These are phyloP conservation scores for Vitis hybrid DNA, from an alignment of 177 flowering plant species.

Conservation along the genomic window DNA sequence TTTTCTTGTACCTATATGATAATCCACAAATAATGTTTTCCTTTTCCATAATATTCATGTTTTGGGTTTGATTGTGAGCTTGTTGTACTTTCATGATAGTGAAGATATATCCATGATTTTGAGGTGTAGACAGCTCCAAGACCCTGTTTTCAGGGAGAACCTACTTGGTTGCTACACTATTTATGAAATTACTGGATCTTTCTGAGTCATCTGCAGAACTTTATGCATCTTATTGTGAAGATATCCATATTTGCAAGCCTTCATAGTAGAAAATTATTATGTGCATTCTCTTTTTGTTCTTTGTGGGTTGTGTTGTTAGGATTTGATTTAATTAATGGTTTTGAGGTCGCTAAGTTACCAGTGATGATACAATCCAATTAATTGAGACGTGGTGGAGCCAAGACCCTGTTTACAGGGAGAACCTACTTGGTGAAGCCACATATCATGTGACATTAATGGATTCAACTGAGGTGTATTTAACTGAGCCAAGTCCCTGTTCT, in stretches of 20 bases:
- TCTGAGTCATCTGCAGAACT: not conserved
- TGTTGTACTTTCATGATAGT: constrained; percentile 6
- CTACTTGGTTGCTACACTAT: constrained; percentile 15
- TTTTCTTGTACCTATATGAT: too few relatives aligned
- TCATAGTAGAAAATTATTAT: not conserved
- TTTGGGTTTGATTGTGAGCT: too few relatives aligned
- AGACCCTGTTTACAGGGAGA: constrained; percentile 41
- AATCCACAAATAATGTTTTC: too few relatives aligned
- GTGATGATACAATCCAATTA: constrained; percentile 28
- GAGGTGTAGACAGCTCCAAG: constrained; percentile 22
- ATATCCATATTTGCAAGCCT: not conserved
- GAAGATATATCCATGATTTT: constrained; percentile 11
- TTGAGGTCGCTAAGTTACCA: constrained; percentile 6
- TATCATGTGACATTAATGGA: constrained; percentile 47
- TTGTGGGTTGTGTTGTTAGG: not conserved
- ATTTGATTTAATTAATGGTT: not conserved
- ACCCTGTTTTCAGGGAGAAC: constrained; percentile 29
- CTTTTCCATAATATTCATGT: too few relatives aligned
- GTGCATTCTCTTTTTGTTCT: not conserved
- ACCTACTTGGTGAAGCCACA: constrained; percentile 53
- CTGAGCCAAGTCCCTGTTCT: too few relatives aligned
- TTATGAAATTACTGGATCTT: constrained; percentile 13
- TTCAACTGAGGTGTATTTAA: constrained; percentile 33
- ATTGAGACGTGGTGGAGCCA: constrained; percentile 31
- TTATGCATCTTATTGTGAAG: not conserved